phyloP scores from a whole-genome alignment of 2,329 filamentous ascomycete species.

The Neofusicoccum umdonicola region DNA sequence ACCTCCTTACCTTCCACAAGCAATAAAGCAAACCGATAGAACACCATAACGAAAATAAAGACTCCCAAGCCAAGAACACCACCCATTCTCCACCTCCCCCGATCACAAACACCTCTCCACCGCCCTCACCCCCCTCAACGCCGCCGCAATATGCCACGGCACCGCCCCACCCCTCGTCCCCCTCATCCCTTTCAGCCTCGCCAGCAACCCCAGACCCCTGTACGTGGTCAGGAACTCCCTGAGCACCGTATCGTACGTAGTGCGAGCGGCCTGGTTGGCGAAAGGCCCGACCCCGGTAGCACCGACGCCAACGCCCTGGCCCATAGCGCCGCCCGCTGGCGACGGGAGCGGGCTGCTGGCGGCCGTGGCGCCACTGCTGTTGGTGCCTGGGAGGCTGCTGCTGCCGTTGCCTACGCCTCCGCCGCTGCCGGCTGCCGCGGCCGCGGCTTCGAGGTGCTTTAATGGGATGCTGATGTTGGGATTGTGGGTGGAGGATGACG shows the following conservation, averaged over 20 bases:
- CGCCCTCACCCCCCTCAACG: slow-evolving; percentile 65
- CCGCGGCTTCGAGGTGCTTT: slow-evolving; percentile 23
- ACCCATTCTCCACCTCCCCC: too few relatives aligned
- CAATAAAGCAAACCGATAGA: too few relatives aligned
- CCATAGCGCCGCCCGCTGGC: slow-evolving; percentile 29
- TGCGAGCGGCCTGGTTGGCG: slow-evolving; percentile 18
- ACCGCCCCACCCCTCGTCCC: slow-evolving; percentile 58
- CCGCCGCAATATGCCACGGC: slow-evolving; percentile 75
- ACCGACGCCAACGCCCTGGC: slow-evolving; percentile 25
- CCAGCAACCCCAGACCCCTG: slow-evolving; percentile 66
- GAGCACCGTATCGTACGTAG: slow-evolving; percentile 59
- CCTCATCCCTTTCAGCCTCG: slow-evolving; percentile 62
- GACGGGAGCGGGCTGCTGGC: not conserved
- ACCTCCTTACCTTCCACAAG: too few relatives aligned
- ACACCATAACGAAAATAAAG: too few relatives aligned
- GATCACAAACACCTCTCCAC: slow-evolving; percentile 38
- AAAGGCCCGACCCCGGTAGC: not conserved
- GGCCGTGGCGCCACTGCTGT: not conserved
- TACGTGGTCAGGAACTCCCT: slow-evolving; percentile 70
- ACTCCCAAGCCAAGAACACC: too few relatives aligned
- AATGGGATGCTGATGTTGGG: slow-evolving; percentile 16
- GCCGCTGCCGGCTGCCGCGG: slow-evolving; percentile 16
- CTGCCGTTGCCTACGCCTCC: not conserved
- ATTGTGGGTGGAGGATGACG: not conserved
- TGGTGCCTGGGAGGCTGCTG: not conserved